A percentile compares a stretch with the other conserved stretches of the same genome.
phyloP scores from a whole-genome alignment of 2,329 filamentous ascomycete species.

The Ramularia collo-cygni region DNA sequence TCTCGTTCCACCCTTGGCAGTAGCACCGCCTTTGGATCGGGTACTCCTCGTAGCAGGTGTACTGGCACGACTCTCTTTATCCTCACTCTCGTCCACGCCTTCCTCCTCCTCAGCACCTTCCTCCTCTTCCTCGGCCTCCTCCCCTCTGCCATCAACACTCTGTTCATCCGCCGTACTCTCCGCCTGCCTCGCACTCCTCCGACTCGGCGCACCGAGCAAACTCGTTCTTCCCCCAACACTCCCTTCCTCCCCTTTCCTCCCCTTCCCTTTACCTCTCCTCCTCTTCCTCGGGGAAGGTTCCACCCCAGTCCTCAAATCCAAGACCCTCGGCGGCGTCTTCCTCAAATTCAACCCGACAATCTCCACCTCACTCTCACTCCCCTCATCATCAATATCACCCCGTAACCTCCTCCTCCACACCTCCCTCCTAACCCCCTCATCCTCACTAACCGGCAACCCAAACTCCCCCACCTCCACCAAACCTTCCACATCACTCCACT shows the following conservation, averaged over 20 bases:
- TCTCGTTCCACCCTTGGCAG: too few relatives aligned
- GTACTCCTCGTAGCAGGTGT: slow-evolving; percentile 10
- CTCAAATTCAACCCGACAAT: slow-evolving; percentile 28
- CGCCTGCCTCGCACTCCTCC: slow-evolving; percentile 23
- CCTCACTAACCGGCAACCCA: slow-evolving; percentile 35
- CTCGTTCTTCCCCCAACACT: slow-evolving; percentile 7
- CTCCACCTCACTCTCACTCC: slow-evolving; percentile 21
- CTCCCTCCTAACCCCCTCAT: slow-evolving; percentile 32
- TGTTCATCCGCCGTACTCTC: slow-evolving; percentile 22
- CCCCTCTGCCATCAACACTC: slow-evolving; percentile 10
- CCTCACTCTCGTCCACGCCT: slow-evolving; percentile 17
- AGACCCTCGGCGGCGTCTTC: slow-evolving; percentile 20
- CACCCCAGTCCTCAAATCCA: too few relatives aligned
- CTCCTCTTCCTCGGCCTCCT: slow-evolving; percentile 20
- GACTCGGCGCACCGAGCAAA: slow-evolving; percentile 10
- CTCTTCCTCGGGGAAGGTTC: slow-evolving; percentile 17
- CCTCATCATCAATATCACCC: slow-evolving; percentile 12
- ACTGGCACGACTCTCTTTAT: slow-evolving; percentile 14
- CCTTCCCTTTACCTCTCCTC: slow-evolving; percentile 8
- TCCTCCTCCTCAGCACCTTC: slow-evolving; percentile 21
- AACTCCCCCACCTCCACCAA: slow-evolving; percentile 37
- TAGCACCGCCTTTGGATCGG: too few relatives aligned
- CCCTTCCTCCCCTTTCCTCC: slow-evolving; percentile 9
- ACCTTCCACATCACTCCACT: slow-evolving; percentile 30
- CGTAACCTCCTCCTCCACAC: slow-evolving; percentile 37